Base-by-base conservation (phyloP, 148 eudicot species). In the Cornus suecica region DNA sequence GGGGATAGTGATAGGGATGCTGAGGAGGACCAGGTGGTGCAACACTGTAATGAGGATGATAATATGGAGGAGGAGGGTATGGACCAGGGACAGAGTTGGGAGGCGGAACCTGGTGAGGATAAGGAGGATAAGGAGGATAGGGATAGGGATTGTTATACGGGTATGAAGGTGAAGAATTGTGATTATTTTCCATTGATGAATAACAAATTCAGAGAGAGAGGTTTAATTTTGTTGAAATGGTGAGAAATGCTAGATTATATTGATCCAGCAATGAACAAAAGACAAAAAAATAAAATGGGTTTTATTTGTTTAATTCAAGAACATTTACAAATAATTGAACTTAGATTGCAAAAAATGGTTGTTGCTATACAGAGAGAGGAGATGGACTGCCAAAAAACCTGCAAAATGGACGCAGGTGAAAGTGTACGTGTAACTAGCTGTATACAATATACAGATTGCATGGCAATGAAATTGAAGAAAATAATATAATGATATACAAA, bases 151-250 rank as follows among this genome's bases (percentile, higher is more conserved):
- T 11, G 32, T 51, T 32, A 67, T 68, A 82, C 16, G 81, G 82
- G 68, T 84, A 84, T 76, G 87, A 73, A 65, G 82, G 65, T 75
- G 84, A 60, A 78, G 84, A 70, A 63, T 86, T 80, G 76, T 83
- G 73, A 65, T 83, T 74, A 68, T 84, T 37, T 8, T 37, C 92
- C 90, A 88, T 87, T 20, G 32, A 56, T 68, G 15, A n/a, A 61
- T 25, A 62, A 62, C 1, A 61, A 73, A 32, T 32, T 37, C 74
- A 29, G 23, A 24, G 45, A 71, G 41, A 71, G 25, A 28, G 25
- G 42, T 8, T 32, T 32, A 32, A 32, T 32, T 32, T 32, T 4
- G 37, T 32, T 32, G 37, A 8, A 32, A 32, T 32, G 37, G 7
- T 1, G 42, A 37, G 42, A 37, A 37, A 37, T 37, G 6, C 9